Base-by-base conservation (phyloP, 2,329 filamentous ascomycete species). In the Anthostomella pinea region DNA sequence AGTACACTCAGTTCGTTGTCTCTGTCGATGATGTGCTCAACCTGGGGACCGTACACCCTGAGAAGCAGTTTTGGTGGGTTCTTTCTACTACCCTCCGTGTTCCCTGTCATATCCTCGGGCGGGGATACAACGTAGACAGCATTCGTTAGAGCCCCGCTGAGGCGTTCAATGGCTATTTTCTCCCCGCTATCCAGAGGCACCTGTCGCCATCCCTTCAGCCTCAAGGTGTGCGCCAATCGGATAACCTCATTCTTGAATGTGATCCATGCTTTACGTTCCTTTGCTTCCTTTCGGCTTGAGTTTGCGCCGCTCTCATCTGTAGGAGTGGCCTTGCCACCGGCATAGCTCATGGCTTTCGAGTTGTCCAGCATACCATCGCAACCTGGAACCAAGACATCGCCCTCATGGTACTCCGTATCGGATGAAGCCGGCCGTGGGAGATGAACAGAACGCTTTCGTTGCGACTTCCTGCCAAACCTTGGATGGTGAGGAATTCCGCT, bases 81-180 rank as follows among this genome's bases (percentile, higher is more conserved):
- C 45, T 67, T 73, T 53, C 66, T 73, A 33, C 66, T 46, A 8
- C 40, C 34, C 33, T 59, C 56, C n/a, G 43, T 61, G 8, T 52
- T 58, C 6, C 39, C 48, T 21, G 69, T 64, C 8, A 89, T 50
- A 22, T 85, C 72, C 24, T 77, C 68, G 0, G 91, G 90, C 2
- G 91, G 90, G 2, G 81, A 85, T 15, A 97, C 89, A 33, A 95
- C 89, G 58, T 97, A 98, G 22, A 98, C 90, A 8, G 91, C 89
- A 58, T 98, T 98, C 14, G 93, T 98, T 49, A 98, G 67, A 7
- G 93, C 93, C 43, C 93, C 93, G 59, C 91, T 96, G 18, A 94
- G 70, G 32, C 87, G 77, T 62, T 86, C 76, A 5, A 93, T 83
- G 2, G 74, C 73, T 45, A 93, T 81, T 23, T 70, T 71, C 33